Evolutionary conservation across 1,139 yeast species (phyloP).

Genomic region (Eremothecium sinecaudum): DNA sequence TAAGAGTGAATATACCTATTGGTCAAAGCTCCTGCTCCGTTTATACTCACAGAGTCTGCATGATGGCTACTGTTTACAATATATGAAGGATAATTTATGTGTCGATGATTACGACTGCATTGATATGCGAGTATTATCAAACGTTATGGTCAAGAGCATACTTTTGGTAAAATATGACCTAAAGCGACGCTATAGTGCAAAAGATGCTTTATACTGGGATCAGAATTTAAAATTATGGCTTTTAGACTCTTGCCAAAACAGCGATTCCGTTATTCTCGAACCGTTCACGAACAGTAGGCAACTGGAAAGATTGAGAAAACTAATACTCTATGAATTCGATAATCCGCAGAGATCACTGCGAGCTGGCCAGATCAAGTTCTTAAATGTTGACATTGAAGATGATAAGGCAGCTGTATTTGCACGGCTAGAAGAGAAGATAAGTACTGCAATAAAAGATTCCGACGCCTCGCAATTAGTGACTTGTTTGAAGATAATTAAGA

Average conservation of each 20-base stretch:
- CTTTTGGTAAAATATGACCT: constrained; percentile 1
- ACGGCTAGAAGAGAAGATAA: constrained; percentile 8
- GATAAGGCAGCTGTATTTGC: constrained; percentile 1
- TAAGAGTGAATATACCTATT: neutral
- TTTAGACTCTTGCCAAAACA: neutral
- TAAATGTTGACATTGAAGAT: neutral
- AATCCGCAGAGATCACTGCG: constrained; percentile 4
- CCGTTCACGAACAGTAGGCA: constrained; percentile 18
- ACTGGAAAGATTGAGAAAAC: constrained; percentile 18
- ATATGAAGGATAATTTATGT: neutral
- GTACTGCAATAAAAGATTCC: constrained; percentile 14
- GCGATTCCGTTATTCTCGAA: constrained; percentile 4
- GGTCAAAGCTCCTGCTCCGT: constrained; percentile 2
- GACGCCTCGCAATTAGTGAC: constrained; percentile 12
- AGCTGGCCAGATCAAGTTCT: neutral
- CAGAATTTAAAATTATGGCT: neutral
- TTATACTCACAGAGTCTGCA: neutral
- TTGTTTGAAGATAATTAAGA: constrained; percentile 18
- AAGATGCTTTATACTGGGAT: neutral
- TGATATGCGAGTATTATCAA: neutral
- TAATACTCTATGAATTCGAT: constrained; percentile 12
- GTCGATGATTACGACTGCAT: neutral
- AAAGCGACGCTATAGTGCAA: neutral
- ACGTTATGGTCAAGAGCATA: neutral
- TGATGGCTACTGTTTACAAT: neutral